These are phyloP conservation scores for Cynara cardunculus DNA, from an alignment of 129 eudicot genomes.

Conservation along the genomic window DNA sequence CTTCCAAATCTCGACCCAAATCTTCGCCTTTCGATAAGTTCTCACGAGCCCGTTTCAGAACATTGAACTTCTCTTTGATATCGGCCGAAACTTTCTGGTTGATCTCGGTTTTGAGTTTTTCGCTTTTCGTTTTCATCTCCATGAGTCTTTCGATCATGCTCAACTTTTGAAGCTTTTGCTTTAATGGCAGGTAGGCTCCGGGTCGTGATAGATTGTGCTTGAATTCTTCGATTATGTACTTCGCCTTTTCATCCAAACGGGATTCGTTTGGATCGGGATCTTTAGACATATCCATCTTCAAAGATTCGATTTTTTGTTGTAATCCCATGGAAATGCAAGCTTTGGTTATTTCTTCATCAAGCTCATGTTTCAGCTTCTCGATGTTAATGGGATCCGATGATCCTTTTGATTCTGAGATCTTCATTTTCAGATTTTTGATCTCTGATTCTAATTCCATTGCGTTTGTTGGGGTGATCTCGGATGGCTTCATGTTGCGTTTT, in stretches of 20 bases:
- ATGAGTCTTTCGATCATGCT: constrained; percentile 17
- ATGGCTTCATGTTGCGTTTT: constrained; percentile 41
- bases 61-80: constrained; percentile 22
- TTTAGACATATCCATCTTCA: not conserved
- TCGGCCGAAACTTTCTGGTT: constrained; percentile 28
- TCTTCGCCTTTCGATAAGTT: constrained; percentile 34
- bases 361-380: constrained; percentile 30
- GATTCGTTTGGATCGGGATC: not conserved
- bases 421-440: constrained; percentile 43
- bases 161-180: constrained; percentile 30
- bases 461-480: constrained; percentile 31
- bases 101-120: constrained; percentile 21
- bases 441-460: constrained; percentile 36
- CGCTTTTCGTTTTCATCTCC: constrained; percentile 18
- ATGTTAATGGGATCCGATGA: constrained; percentile 12
- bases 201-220: constrained; percentile 14
- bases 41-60: constrained; percentile 33
- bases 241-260: too few species aligned
- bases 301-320: constrained; percentile 25
- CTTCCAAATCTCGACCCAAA: constrained; percentile 30
- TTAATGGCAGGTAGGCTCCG: constrained; percentile 27
- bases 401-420: constrained; percentile 28
- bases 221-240: constrained; percentile 32
- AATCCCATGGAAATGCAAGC: constrained; percentile 45
- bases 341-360: constrained; percentile 39